Base-by-base conservation (phyloP, 495 filamentous ascomycete genomes). In the Podospora fimiseda region DNA sequence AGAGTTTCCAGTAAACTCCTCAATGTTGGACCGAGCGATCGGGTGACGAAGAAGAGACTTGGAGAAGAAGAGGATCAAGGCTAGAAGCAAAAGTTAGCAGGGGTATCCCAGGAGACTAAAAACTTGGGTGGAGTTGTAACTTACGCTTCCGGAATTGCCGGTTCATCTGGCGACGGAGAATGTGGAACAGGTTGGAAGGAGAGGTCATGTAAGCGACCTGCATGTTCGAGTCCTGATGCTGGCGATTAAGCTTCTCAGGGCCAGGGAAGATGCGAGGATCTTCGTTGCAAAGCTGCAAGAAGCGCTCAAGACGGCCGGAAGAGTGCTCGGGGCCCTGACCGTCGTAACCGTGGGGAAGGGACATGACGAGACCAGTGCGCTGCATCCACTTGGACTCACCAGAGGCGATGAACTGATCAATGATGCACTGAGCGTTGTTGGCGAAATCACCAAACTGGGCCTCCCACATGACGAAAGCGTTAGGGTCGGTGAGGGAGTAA, bases 171-270 rank as follows among this genome's bases (percentile, higher is more conserved):
- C 93, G 80, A 68, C 93, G 85, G 52, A 98, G 80, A 60, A 95
- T 84, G 75, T 98, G 93, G 85, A 98, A 98, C 65, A 92, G 65
- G 74, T 98, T 98, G 51, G 93, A 74, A 33, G 93, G 93, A 18
- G 80, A 84, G 20, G 91, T 98, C 85, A 92, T 88, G 80, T 88
- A 94, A 52, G 82, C 88, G 68, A 98, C 85, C 77, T 98, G 93
- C 90, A 98, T 95, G 74, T 98, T 98, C 79, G 88, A 94, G 74
- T 98, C 93, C 74, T 98, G 93, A 76, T 98, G 93, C 70, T 98
- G 93, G 61, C 93, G 90, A 24, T 96, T 85, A 44, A 97, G 82
- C 77, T 93, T 96, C 55, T 94, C 88, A 19, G 76, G 71, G 2
- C 80, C 73, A 43, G 93, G 93, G 82, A 89, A 97, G 55, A 94